Conservation (phyloP, 495 filamentous ascomycete species). For the Clohesyomyces aquaticus region DNA sequence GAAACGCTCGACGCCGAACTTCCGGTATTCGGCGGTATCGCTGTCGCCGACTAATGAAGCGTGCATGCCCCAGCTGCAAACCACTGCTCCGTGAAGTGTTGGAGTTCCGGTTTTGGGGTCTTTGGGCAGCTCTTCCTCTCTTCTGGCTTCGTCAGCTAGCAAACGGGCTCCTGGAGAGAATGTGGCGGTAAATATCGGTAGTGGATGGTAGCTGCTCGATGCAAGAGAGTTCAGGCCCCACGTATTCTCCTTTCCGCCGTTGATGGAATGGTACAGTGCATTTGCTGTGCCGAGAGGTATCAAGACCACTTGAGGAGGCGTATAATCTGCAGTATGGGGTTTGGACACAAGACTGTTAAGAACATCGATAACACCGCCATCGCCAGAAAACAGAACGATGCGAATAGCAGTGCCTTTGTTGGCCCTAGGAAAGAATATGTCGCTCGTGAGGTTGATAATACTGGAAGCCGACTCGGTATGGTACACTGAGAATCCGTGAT, state of each 20-base stretch:
- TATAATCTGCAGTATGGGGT: slow-evolving; percentile 34
- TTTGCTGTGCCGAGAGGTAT: slow-evolving; percentile 87
- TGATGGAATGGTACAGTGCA: slow-evolving; percentile 75
- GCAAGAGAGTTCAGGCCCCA: slow-evolving; percentile 60
- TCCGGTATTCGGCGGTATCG: slow-evolving; percentile 76
- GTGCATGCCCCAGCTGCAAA: slow-evolving; percentile 86
- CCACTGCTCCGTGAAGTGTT: slow-evolving; percentile 68
- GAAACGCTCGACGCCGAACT: slow-evolving; percentile 75
- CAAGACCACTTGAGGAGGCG: slow-evolving; percentile 63
- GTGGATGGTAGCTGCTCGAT: slow-evolving; percentile 33
- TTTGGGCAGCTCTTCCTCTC: slow-evolving; percentile 41
- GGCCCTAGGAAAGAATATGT: slow-evolving; percentile 54
- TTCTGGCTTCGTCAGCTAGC: slow-evolving; percentile 54
- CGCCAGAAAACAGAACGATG: slow-evolving; percentile 79
- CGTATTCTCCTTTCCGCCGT: slow-evolving; percentile 49
- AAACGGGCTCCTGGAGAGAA: slow-evolving; percentile 68
- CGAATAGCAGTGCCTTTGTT: slow-evolving; percentile 56
- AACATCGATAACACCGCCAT: slow-evolving; percentile 80
- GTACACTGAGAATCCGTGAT: slow-evolving; percentile 55
- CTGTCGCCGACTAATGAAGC: slow-evolving; percentile 84
- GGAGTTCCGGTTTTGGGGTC: slow-evolving; percentile 26
- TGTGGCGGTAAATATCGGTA: slow-evolving; percentile 50
- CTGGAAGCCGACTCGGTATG: slow-evolving; percentile 61
- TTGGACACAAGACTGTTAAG: slow-evolving; percentile 64
- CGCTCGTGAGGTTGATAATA: slow-evolving; percentile 62